These are phyloP conservation scores for Tuber umbilicatum DNA, from an alignment of 495 filamentous ascomycete species.

Conservation along the genomic window DNA sequence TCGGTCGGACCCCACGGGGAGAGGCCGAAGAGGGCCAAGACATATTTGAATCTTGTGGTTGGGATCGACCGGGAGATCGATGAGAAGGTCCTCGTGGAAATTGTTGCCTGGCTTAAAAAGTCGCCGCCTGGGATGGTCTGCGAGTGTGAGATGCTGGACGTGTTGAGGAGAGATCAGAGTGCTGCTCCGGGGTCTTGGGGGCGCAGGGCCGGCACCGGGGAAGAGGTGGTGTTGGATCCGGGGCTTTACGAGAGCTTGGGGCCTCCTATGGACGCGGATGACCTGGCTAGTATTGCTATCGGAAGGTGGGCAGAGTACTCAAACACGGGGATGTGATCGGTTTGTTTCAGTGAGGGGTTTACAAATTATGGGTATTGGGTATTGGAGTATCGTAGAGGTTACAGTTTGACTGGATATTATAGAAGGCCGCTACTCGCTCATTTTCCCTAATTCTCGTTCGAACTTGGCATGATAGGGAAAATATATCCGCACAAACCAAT, in stretches of 20 bases:
- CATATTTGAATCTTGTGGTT: background rate
- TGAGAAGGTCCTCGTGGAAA: background rate
- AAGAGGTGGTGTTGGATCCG: background rate
- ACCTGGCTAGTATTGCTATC: background rate
- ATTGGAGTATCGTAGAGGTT: background rate
- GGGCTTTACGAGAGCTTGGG: background rate
- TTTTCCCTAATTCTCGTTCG: background rate
- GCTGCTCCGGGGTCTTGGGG: background rate
- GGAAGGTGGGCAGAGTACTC: background rate
- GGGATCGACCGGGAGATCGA: background rate
- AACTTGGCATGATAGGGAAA: no score
- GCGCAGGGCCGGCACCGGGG: background rate
- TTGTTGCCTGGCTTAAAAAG: background rate
- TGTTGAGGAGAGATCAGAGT: background rate
- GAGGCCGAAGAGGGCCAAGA: background rate
- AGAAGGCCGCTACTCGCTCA: background rate
- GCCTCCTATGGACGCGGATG: background rate
- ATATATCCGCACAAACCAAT: no score
- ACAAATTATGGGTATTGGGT: background rate
- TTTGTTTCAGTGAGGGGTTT: background rate
- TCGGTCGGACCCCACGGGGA: background rate
- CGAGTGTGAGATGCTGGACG: background rate
- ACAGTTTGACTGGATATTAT: background rate
- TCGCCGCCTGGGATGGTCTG: background rate
- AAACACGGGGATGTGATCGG: background rate